Conservation (phyloP, 1,139 yeast species). For the Debaryomycetaceae sp. region DNA sequence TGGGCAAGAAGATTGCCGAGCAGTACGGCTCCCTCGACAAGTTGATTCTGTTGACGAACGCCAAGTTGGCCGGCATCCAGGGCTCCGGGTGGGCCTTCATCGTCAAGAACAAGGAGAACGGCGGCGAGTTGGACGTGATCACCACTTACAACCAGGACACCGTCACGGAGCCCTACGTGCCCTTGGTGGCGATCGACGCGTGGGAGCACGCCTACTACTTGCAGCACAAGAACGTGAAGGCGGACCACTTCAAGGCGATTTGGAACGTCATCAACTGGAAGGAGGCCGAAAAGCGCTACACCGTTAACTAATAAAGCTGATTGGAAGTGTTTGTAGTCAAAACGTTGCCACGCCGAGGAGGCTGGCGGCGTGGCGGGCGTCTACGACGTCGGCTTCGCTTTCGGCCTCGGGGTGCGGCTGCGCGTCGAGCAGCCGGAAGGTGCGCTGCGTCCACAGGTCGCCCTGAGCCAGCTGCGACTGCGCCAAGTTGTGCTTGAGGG, state of each 20-base stretch:
- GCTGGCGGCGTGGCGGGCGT: conserved; percentile 80
- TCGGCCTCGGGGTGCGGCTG: conserved; percentile 31
- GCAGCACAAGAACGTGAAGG: conserved; percentile 46
- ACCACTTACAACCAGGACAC: conserved; percentile 46
- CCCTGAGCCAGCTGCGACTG: conserved; percentile 54
- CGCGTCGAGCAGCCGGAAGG: conserved; percentile 51
- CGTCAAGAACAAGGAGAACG: conserved; percentile 39
- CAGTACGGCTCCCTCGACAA: conserved; percentile 41
- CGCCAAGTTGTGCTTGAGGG: conserved; percentile 38
- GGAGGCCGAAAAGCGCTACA: conserved; percentile 39
- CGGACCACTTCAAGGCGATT: conserved; percentile 44
- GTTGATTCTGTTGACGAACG: conserved; percentile 34
- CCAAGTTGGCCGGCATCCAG: conserved; percentile 41
- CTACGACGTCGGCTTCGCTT: conserved; percentile 38
- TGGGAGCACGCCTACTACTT: conserved; percentile 52
- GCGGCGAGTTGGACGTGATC: conserved; percentile 35
- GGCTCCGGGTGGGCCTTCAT: conserved; percentile 51
- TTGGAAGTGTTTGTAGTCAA: conserved; percentile 17
- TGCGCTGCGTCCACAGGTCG: conserved; percentile 60
- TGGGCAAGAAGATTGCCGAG: conserved; percentile 29
- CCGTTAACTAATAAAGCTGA: conserved; percentile 9
- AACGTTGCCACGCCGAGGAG: conserved; percentile 75
- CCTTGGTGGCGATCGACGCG: conserved; percentile 46
- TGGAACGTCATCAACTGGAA: conserved; percentile 48
- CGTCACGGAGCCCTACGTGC: conserved; percentile 36